phyloP scores from a whole-genome alignment of 2,329 filamentous ascomycete genomes.

The Helicocarpus griseus region DNA sequence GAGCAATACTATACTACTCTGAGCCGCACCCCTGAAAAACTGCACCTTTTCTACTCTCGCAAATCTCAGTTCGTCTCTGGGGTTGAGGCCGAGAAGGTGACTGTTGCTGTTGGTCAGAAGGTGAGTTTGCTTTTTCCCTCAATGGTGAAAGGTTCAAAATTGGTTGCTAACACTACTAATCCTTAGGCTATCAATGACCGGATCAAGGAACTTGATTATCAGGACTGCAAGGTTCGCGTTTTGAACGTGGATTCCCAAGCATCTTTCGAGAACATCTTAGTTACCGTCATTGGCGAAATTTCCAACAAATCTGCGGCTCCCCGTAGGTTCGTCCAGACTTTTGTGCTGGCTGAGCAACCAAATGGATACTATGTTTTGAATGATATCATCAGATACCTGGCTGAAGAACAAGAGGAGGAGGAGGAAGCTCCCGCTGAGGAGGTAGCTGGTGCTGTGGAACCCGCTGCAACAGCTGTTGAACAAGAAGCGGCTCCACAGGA shows the following conservation, averaged over 20 bases:
- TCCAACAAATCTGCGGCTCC: conserved; percentile 87
- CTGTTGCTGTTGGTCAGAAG: conserved; percentile 77
- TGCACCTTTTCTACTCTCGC: conserved; percentile 94
- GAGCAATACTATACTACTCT: conserved; percentile 98
- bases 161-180: too few relatives aligned
- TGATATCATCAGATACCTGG: conserved; percentile 92
- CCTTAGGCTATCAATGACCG: conserved; percentile 83
- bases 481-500: conserved; percentile 36
- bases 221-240: conserved; percentile 96
- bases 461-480: conserved; percentile 31
- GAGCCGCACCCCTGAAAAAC: conserved; percentile 86
- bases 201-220: conserved; percentile 85
- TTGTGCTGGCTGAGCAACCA: conserved; percentile 89
- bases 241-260: conserved; percentile 96
- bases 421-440: conserved; percentile 34
- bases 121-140: conserved; percentile 56
- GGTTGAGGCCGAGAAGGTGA: conserved; percentile 76
- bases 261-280: conserved; percentile 86
- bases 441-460: conserved; percentile 24
- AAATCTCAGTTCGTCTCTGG: conserved; percentile 91
- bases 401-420: conserved; percentile 59
- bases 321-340: conserved; percentile 96
- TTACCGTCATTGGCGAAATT: conserved; percentile 96
- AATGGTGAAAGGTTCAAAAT: too few relatives aligned
- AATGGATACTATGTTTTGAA: conserved; percentile 98